These are phyloP conservation scores for Monascus ruber DNA, from an alignment of 2,329 filamentous ascomycete species.

Conservation along the genomic window DNA sequence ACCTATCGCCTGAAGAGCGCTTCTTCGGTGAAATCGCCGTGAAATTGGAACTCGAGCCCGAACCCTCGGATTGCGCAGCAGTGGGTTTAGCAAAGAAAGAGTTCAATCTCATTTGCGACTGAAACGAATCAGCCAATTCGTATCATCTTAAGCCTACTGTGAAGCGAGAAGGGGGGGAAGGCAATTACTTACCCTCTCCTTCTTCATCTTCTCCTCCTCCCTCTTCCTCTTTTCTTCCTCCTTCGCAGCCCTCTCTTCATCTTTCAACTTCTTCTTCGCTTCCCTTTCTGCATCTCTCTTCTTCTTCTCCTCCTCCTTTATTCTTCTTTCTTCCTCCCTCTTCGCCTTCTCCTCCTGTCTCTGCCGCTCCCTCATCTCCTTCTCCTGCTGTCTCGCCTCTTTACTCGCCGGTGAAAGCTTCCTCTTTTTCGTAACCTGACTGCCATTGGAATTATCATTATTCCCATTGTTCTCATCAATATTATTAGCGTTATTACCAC, in stretches of 20 bases:
- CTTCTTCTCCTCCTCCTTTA: slow-evolving; percentile 38
- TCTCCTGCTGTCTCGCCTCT: slow-evolving; percentile 13
- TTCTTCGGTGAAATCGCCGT: slow-evolving; percentile 20
- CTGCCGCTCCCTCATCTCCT: slow-evolving; percentile 13
- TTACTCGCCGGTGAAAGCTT: slow-evolving; percentile 21
- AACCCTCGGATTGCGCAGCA: slow-evolving; percentile 13
- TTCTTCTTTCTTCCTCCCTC: slow-evolving; percentile 29
- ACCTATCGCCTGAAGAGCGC: slow-evolving; percentile 3
- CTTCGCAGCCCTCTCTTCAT: slow-evolving; percentile 23
- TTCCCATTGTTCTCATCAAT: not conserved
- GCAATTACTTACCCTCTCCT: slow-evolving; percentile 30
- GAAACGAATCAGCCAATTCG: slow-evolving; percentile 9
- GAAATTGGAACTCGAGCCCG: slow-evolving; percentile 7
- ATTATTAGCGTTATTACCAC: not conserved
- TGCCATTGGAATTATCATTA: not conserved
- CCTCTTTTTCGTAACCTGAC: slow-evolving; percentile 17
- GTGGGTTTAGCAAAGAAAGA: slow-evolving; percentile 38
- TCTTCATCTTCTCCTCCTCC: slow-evolving; percentile 37
- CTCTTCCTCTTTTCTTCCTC: slow-evolving; percentile 38
- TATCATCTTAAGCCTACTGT: not conserved
- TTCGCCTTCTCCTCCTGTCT: slow-evolving; percentile 16
- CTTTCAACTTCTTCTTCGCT: slow-evolving; percentile 34
- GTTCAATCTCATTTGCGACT: slow-evolving; percentile 42
- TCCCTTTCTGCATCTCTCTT: slow-evolving; percentile 36
- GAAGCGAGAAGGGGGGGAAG: slow-evolving; percentile 8